A percentile compares a stretch with the other conserved stretches of the same genome.
Conservation (phyloP, 169 alveolate genomes). For the Plasmodium gonderi region DNA sequence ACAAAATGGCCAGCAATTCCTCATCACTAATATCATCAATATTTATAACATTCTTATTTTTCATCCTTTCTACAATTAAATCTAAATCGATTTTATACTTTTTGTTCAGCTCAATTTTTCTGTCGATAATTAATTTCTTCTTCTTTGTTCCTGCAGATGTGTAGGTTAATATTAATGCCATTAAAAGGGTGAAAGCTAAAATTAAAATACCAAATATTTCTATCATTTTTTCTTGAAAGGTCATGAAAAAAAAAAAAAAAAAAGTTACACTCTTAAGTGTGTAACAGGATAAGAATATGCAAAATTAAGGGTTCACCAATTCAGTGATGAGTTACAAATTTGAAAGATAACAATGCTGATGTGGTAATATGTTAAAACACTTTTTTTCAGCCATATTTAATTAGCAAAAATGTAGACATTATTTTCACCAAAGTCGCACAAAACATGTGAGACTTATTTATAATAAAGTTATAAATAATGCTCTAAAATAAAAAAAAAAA, state of each 20-base stretch:
- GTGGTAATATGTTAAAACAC: not conserved
- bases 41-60: constrained; percentile 51
- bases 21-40: constrained; percentile 64
- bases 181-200: not conserved
- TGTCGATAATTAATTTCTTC: constrained; percentile 27
- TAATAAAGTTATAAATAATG: too few relatives aligned
- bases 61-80: constrained; percentile 33
- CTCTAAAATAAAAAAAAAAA: not conserved
- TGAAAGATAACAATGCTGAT: not conserved
- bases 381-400: not conserved
- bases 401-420: not conserved
- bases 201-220: not conserved
- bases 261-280: not conserved
- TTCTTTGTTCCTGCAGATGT: not conserved
- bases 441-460: not conserved
- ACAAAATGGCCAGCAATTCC: constrained; percentile 58
- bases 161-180: constrained; percentile 9
- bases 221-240: constrained; percentile 19
- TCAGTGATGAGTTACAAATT: not conserved
- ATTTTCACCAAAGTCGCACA: not conserved
- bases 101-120: not conserved
- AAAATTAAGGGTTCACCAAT: not conserved
- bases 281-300: not conserved
- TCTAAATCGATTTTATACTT: constrained; percentile 45
- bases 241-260: not conserved